These are phyloP conservation scores for Aspergillus glaucus DNA, from an alignment of 2,329 filamentous ascomycete species.

Conservation along the genomic window DNA sequence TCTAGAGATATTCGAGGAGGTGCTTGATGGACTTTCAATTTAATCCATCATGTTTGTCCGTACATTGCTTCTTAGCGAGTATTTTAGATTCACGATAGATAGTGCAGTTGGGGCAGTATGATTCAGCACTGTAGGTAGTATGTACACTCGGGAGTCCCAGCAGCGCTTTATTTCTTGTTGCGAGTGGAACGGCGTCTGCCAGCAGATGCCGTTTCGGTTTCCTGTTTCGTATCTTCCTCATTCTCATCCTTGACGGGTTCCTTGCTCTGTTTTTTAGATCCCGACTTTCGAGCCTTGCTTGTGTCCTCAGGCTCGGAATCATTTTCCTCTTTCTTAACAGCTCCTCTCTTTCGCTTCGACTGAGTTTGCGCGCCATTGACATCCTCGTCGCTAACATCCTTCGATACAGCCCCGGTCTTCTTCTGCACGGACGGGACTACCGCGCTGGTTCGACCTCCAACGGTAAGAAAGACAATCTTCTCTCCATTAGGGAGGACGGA, in stretches of 20 bases:
- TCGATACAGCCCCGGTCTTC: constrained; percentile 60
- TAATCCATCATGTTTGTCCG: constrained; percentile 7
- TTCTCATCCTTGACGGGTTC: constrained; percentile 19
- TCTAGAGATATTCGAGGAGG: constrained; percentile 25
- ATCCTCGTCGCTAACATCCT: constrained; percentile 39
- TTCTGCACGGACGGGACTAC: constrained; percentile 81
- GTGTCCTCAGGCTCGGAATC: constrained; percentile 15
- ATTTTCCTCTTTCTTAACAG: constrained; percentile 23
- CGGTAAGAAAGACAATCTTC: constrained; percentile 77
- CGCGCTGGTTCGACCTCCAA: constrained; percentile 86
- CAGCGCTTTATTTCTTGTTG: constrained; percentile 14
- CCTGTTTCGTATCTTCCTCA: constrained; percentile 10
- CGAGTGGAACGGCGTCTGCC: constrained; percentile 27
- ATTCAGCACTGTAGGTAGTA: background rate
- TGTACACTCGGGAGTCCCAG: background rate
- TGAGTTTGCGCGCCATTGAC: constrained; percentile 14
- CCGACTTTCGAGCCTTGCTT: constrained; percentile 19
- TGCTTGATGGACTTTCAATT: constrained; percentile 23
- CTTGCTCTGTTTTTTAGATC: constrained; percentile 17
- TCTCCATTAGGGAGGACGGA: constrained; percentile 73
- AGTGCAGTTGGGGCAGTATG: background rate
- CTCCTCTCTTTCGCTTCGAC: constrained; percentile 28
- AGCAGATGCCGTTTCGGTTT: background rate
- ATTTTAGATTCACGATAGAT: background rate
- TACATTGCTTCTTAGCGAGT: background rate